phyloP scores from a whole-genome alignment of 1,139 yeast species.

The Blastobotrys ciferrii region DNA sequence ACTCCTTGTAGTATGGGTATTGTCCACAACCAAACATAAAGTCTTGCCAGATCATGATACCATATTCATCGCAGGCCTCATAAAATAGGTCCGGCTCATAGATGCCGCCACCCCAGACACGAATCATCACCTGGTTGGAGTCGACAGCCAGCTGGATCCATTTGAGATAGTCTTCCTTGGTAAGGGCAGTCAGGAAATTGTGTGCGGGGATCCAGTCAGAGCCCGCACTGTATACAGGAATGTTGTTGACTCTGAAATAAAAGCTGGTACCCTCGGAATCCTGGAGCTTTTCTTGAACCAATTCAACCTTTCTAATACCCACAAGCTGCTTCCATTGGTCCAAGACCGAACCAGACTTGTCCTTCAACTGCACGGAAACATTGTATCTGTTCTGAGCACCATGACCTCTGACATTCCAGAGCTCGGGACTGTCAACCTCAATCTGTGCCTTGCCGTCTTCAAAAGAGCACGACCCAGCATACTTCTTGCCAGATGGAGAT shows the following conservation, averaged over 20 bases:
- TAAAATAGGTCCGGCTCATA: constrained; percentile 46
- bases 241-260: constrained; percentile 43
- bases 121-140: constrained; percentile 46
- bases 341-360: constrained; percentile 8
- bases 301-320: constrained; percentile 43
- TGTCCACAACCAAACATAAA: constrained; percentile 55
- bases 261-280: constrained; percentile 42
- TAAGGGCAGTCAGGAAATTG: constrained; percentile 39
- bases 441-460: constrained; percentile 13
- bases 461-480: constrained; percentile 2
- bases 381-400: constrained; percentile 42
- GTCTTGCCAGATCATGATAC: constrained; percentile 51
- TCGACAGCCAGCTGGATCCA: constrained; percentile 39
- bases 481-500: constrained; percentile 19
- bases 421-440: constrained; percentile 29
- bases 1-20: constrained; percentile 41
- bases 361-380: constrained; percentile 25
- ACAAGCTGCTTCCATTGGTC: constrained; percentile 18
- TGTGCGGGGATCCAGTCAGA: constrained; percentile 53
- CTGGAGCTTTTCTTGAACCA: constrained; percentile 40
- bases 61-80: constrained; percentile 44
- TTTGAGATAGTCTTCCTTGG: constrained; percentile 37
- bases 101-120: constrained; percentile 53
- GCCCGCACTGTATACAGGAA: constrained; percentile 43
- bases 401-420: constrained; percentile 46